Percentiles rank a stretch among this genome's conserved stretches.
Evolutionary conservation across 2,329 filamentous ascomycete species (phyloP).

Genomic region (Aspergillus aculeatus): DNA sequence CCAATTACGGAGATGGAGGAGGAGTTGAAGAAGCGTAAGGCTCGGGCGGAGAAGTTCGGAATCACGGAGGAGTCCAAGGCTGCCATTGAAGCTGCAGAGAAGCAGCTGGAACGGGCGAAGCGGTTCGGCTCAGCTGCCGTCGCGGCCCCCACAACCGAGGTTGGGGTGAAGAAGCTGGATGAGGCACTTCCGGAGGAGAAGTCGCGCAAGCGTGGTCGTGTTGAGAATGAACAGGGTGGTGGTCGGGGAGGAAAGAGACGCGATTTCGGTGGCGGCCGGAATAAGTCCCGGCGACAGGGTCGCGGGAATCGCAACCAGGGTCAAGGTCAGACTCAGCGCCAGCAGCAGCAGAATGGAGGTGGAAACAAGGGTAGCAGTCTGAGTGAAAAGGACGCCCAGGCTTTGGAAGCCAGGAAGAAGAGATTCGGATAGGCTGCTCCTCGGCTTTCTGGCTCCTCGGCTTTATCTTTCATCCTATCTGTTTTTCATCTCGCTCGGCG

Average conservation of each 20-base stretch:
- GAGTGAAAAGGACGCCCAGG: conserved; percentile 44
- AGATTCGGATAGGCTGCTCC: conserved; percentile 40
- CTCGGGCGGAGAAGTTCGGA: conserved; percentile 51
- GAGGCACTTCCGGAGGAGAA: conserved; percentile 46
- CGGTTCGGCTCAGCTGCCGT: conserved; percentile 42
- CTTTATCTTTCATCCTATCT: conserved; percentile 16
- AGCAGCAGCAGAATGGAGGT: conserved; percentile 19
- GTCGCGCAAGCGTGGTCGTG: conserved; percentile 41
- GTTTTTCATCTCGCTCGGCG: conserved; percentile 14
- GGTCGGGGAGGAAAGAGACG: conserved; percentile 45
- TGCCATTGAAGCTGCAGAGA: conserved; percentile 43
- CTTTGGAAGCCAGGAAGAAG: conserved; percentile 50
- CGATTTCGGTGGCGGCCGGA: conserved; percentile 33
- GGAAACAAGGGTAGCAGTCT: conserved; percentile 18
- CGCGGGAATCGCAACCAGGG: conserved; percentile 26
- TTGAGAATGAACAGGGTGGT: conserved; percentile 36
- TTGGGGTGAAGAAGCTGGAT: conserved; percentile 44
- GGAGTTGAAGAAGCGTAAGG: conserved; percentile 50
- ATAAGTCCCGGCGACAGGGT: conserved; percentile 27
- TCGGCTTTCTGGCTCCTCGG: neutral
- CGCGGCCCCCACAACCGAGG: conserved; percentile 11
- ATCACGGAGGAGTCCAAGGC: conserved; percentile 42
- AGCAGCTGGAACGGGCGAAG: conserved; percentile 48
- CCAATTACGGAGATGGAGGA: conserved; percentile 46
- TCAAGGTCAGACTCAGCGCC: conserved; percentile 16